phyloP scores from a whole-genome alignment of 768 basidiomycete species.

The Collybiopsis confluens region DNA sequence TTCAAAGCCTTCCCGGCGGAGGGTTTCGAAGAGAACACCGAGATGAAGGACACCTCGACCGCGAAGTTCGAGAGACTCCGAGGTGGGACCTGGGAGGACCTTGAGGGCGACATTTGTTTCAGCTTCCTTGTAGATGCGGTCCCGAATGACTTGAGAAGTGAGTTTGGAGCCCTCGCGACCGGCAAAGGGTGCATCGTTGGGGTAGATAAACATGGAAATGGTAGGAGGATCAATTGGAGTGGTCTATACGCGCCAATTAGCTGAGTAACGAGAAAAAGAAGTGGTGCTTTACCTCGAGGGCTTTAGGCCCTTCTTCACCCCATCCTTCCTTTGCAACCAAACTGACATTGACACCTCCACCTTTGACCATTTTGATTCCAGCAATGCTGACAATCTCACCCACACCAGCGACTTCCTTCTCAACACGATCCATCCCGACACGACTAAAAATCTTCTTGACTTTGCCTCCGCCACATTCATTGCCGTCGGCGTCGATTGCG shows the following conservation, averaged over 20 bases:
- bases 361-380: conserved; percentile 32
- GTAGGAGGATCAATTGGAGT: conserved; percentile 50
- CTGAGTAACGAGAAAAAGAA: not conserved
- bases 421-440: conserved; percentile 37
- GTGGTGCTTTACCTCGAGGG: conserved; percentile 28
- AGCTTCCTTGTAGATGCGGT: conserved; percentile 45
- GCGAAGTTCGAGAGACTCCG: conserved; percentile 45
- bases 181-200: conserved; percentile 45
- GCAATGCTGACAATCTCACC: conserved; percentile 48
- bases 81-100: conserved; percentile 45
- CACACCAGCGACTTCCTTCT: conserved; percentile 40
- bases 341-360: conserved; percentile 42
- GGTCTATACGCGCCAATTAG: conserved; percentile 21
- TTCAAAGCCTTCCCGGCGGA: conserved; percentile 48
- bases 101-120: conserved; percentile 49
- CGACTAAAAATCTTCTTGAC: conserved; percentile 41
- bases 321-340: conserved; percentile 41
- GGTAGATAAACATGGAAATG: conserved; percentile 42
- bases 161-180: conserved; percentile 45
- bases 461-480: conserved; percentile 46
- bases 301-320: conserved; percentile 34
- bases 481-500: conserved; percentile 36
- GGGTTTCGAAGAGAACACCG: conserved; percentile 46
- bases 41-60: conserved; percentile 47
- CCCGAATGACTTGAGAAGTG: conserved; percentile 44